Base-by-base conservation (phyloP, 2,329 filamentous ascomycete genomes). In the Neospermospora avenae region DNA sequence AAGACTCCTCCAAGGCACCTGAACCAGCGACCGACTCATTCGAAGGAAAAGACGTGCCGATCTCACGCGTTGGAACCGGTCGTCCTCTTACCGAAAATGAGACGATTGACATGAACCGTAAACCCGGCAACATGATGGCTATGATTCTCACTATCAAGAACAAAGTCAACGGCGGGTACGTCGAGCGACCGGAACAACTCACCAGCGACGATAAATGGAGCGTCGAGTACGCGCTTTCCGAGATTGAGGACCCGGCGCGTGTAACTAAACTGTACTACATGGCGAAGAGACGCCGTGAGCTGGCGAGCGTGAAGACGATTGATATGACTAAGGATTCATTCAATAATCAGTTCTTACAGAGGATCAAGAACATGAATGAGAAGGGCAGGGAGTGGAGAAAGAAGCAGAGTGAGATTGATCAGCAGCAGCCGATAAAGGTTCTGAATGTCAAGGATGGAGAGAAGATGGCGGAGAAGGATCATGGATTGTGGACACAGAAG, bases 181-280 rank as follows among this genome's bases (percentile, higher is more conserved):
- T 91, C 1, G 70, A 77, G 0, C 85, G 91, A 3, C 89, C 91
- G 0, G 65, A 74, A 1, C 67, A 78, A 0, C 71, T 87, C 48
- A 73, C 55, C 0, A 34, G 68, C 14, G 20, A 68, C 0, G 80
- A 85, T 65, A 69, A 76, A 7, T 97, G 93, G 93, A 73, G 76
- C 0, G 77, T 97, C n/a, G 85, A 95, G 67, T 97, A 96, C 74
- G 81, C 86, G 37, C 76, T 97, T 51, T 80, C 82, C 48, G 88
- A 93, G 65, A 77, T 92, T 1, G 55, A 74, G 0, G 64, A 73
- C 2, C 63, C 72, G 0, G 75, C 60, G 22, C 57, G 60, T 22
- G 83, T 82, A 1, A 74, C 73, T 61, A 73, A 58, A 0, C 72
- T 89, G 24, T 91, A 91, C 71, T 44, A 70, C 1, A 76, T 79